A percentile compares a stretch with the other conserved stretches of the same genome.
Conservation (phyloP, 768 basidiomycete species). For the Boletus fagicola region DNA sequence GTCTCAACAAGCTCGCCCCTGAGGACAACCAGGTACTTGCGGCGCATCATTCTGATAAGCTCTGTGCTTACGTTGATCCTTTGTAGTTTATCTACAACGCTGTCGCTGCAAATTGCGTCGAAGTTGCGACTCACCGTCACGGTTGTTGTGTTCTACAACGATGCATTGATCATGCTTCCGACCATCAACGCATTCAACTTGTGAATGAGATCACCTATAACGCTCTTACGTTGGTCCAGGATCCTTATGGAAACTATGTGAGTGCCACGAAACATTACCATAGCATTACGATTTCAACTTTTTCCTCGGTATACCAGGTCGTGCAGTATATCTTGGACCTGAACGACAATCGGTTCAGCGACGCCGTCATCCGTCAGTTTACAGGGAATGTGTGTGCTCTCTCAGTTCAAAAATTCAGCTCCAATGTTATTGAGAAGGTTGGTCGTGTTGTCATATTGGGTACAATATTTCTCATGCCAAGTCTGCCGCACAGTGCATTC, state of each 20-base stretch:
- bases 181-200: conserved; percentile 90
- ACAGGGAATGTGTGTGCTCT: conserved; percentile 95
- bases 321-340: conserved; percentile 98
- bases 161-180: conserved; percentile 97
- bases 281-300: background rate
- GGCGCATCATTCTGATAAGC: background rate
- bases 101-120: conserved; percentile 97
- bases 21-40: conserved; percentile 90
- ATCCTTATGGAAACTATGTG: conserved; percentile 93
- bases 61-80: background rate
- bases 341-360: conserved; percentile 98
- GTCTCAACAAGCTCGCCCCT: conserved; percentile 94
- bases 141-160: conserved; percentile 98
- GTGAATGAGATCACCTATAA: conserved; percentile 99
- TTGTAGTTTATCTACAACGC: conserved; percentile 96
- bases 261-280: conserved; percentile 25
- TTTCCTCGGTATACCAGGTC: conserved; percentile 48
- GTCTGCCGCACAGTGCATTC: conserved; percentile 54
- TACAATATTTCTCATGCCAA: background rate
- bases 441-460: background rate
- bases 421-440: conserved; percentile 97
- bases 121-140: conserved; percentile 96
- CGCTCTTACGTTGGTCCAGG: conserved; percentile 95
- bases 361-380: conserved; percentile 96
- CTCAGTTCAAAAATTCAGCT: conserved; percentile 99